phyloP scores from a whole-genome alignment of 1,284 basidiomycete genomes.

The Athelia psychrophila region DNA sequence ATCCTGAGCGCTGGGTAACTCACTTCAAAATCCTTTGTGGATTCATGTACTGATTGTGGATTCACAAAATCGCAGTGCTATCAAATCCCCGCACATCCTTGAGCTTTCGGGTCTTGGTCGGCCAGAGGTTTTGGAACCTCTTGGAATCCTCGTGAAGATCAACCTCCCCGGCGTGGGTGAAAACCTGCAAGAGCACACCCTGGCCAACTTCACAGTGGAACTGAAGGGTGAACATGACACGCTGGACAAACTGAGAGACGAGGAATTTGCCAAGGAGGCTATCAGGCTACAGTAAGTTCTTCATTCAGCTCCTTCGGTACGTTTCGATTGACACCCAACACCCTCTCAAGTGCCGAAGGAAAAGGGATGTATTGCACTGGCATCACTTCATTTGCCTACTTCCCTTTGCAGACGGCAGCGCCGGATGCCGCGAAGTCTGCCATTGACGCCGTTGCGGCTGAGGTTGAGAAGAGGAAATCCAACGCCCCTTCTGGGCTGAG shows the following conservation, averaged over 20 bases:
- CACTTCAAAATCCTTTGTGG: conserved; percentile 5
- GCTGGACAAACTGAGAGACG: conserved; percentile 22
- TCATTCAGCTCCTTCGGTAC: background rate
- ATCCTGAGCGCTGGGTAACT: conserved; percentile 37
- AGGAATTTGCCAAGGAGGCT: conserved; percentile 19
- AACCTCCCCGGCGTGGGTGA: conserved; percentile 34
- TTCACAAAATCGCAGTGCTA: conserved; percentile 12
- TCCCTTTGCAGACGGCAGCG: conserved; percentile 17
- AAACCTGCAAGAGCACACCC: conserved; percentile 33
- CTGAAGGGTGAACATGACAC: conserved; percentile 23
- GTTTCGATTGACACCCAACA: too few species aligned
- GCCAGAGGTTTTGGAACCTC: conserved; percentile 19
- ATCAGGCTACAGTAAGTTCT: conserved; percentile 25
- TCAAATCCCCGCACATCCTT: conserved; percentile 33
- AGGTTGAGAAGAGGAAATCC: background rate
- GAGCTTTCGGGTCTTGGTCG: conserved; percentile 35
- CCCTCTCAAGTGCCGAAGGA: conserved; percentile 21
- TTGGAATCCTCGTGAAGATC: conserved; percentile 25
- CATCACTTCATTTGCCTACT: conserved; percentile 24
- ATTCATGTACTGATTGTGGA: background rate
- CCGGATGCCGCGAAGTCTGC: conserved; percentile 8
- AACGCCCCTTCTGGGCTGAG: conserved; percentile 13
- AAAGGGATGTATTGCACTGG: conserved; percentile 23
- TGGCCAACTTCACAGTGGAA: conserved; percentile 20
- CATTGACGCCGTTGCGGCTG: background rate